Percentiles rank a stretch among this genome's conserved stretches.
phyloP scores from a whole-genome alignment of 768 basidiomycete genomes.

The Tulasnella sp. region DNA sequence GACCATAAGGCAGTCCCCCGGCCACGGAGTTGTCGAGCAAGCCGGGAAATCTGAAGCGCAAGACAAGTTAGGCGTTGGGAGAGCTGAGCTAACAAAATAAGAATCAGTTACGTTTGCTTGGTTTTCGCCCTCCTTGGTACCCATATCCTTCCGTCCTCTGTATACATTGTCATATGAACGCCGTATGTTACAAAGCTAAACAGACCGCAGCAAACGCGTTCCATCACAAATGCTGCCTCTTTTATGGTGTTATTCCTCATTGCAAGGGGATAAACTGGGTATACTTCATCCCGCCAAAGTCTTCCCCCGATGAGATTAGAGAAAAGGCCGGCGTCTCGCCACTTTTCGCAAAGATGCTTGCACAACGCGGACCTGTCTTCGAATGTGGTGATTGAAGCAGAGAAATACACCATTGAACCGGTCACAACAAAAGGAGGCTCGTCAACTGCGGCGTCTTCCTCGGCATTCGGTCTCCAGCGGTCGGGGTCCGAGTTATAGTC shows the following conservation, averaged over 20 bases:
- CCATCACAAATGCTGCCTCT: conserved; percentile 86
- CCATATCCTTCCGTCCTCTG: conserved; percentile 71
- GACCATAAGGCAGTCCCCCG: conserved; percentile 86
- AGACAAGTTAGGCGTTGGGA: not conserved
- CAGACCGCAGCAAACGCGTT: conserved; percentile 82
- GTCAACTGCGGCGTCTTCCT: conserved; percentile 43
- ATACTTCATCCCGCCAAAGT: conserved; percentile 88
- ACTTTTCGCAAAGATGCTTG: conserved; percentile 69
- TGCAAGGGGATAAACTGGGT: conserved; percentile 75
- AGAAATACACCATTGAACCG: conserved; percentile 38
- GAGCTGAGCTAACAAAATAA: too few species aligned
- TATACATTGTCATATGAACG: conserved; percentile 83
- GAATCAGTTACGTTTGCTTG: conserved; percentile 77
- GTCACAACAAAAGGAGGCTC: conserved; percentile 38
- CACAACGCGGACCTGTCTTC: conserved; percentile 65
- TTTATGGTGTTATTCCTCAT: conserved; percentile 50
- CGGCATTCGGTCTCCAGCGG: conserved; percentile 47
- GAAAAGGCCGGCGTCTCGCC: conserved; percentile 70
- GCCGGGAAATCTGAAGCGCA: conserved; percentile 68
- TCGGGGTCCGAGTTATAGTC: conserved; percentile 51
- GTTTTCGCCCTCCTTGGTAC: conserved; percentile 81
- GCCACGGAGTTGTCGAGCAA: conserved; percentile 89
- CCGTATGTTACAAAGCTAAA: conserved; percentile 93
- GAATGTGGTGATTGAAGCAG: conserved; percentile 25
- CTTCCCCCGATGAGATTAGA: conserved; percentile 66